Percentiles rank a stretch among this genome's conserved stretches.
These are phyloP conservation scores for Leptomonas pyrrhocoris DNA, from an alignment of 208 protist species.

Conservation along the genomic window DNA sequence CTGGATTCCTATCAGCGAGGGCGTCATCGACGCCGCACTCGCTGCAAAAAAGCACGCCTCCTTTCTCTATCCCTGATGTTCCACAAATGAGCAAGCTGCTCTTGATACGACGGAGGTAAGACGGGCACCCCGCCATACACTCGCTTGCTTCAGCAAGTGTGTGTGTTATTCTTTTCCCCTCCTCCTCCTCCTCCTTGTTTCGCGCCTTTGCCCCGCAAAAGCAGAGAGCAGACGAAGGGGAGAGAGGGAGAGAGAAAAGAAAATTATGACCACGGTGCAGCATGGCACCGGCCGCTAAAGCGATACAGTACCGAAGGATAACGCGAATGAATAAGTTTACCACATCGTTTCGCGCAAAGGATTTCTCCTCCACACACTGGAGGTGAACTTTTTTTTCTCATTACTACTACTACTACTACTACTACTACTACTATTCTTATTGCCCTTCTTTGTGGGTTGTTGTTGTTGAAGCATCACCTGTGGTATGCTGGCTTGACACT, in stretches of 20 bases:
- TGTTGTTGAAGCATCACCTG: neutral
- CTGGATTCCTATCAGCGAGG: slow-evolving; percentile 1
- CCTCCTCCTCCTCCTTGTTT: neutral
- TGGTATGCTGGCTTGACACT: no score
- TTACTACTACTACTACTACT: no score
- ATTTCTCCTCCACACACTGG: no score
- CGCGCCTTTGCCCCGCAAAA: neutral
- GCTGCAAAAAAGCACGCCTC: neutral
- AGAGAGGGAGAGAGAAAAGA: no score
- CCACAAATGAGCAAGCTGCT: neutral
- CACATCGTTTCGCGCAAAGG: no score
- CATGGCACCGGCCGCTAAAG: no score
- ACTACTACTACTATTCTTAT: neutral
- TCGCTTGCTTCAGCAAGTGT: neutral
- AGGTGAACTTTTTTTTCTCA: no score
- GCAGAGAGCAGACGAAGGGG: neutral
- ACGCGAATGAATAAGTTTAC: no score
- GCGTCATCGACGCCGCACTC: neutral
- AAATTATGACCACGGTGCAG: no score
- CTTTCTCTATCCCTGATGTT: neutral
- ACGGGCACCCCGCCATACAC: slow-evolving; percentile 1
- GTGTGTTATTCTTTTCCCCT: neutral
- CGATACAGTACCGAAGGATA: no score
- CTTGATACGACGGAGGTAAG: neutral
- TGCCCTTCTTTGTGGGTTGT: neutral